phyloP scores from a whole-genome alignment of 2,329 filamentous ascomycete species.

The Exophiala mesophila region DNA sequence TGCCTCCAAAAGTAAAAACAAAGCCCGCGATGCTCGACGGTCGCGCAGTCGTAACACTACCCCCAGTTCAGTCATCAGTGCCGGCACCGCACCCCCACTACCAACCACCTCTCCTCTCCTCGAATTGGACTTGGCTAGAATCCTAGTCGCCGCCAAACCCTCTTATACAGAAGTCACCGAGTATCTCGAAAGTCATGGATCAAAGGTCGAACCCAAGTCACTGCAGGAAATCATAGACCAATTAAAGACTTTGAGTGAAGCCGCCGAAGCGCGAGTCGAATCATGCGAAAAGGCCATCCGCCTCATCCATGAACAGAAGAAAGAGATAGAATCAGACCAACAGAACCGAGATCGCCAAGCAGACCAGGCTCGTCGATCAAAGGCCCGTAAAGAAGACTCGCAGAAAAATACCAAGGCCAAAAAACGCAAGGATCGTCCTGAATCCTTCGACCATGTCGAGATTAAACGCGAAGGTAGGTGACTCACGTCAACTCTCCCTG shows the following conservation, averaged over 20 bases:
- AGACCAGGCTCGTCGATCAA: slow-evolving; percentile 43
- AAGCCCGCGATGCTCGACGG: slow-evolving; percentile 48
- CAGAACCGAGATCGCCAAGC: slow-evolving; percentile 47
- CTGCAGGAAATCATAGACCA: slow-evolving; percentile 49
- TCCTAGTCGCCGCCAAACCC: slow-evolving; percentile 44
- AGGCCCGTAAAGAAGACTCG: slow-evolving; percentile 40
- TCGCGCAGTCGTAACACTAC: slow-evolving; percentile 61
- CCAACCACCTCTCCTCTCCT: slow-evolving; percentile 48
- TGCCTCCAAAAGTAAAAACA: slow-evolving; percentile 48
- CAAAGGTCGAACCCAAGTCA: slow-evolving; percentile 45
- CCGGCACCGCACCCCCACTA: slow-evolving; percentile 35
- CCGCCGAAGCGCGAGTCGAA: slow-evolving; percentile 54
- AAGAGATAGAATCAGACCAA: slow-evolving; percentile 51
- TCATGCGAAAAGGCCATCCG: slow-evolving; percentile 57
- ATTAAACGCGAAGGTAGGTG: slow-evolving; percentile 52
- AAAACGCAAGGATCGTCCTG: slow-evolving; percentile 69
- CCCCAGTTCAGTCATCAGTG: slow-evolving; percentile 51
- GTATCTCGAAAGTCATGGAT: slow-evolving; percentile 45
- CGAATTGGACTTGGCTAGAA: slow-evolving; percentile 46
- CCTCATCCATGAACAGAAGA: slow-evolving; percentile 54
- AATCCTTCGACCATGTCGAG: slow-evolving; percentile 50
- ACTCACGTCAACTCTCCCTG: background rate
- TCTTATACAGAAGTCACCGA: slow-evolving; percentile 58
- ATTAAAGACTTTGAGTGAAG: slow-evolving; percentile 52
- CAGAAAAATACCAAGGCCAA: slow-evolving; percentile 61